Percentiles rank a stretch among this genome's conserved stretches.
Evolutionary conservation across 2,329 filamentous ascomycete species (phyloP).

Genomic region (Diaporthe caulivora): DNA sequence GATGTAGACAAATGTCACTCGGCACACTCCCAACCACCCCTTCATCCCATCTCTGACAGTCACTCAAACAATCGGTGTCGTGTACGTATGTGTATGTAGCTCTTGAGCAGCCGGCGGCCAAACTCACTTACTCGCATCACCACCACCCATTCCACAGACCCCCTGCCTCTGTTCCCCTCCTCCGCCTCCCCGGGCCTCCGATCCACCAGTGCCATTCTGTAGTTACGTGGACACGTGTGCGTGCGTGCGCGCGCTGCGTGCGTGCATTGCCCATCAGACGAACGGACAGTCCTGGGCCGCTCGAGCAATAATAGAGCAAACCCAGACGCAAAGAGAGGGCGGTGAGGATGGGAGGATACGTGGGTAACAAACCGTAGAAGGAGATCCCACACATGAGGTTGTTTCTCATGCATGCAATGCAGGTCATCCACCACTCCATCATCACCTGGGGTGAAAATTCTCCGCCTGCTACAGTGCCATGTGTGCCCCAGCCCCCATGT

Average conservation of each 20-base stretch:
- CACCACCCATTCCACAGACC: background rate
- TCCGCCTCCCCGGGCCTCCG: background rate
- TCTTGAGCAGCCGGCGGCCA: conserved; percentile 11
- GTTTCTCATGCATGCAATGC: conserved; percentile 23
- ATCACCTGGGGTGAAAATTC: conserved; percentile 28
- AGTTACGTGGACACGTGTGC: background rate
- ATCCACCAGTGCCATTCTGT: background rate
- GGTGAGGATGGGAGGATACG: no score
- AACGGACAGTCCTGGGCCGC: conserved; percentile 10
- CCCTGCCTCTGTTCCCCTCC: background rate
- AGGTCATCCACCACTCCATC: background rate
- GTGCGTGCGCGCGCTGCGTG: background rate
- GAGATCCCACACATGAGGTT: no score
- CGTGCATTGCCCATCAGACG: conserved; percentile 12
- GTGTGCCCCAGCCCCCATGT: background rate
- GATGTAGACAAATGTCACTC: conserved; percentile 7
- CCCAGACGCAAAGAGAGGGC: no score
- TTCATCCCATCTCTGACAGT: conserved; percentile 30
- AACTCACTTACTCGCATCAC: conserved; percentile 7
- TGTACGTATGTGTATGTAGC: background rate
- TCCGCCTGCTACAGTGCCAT: conserved; percentile 27
- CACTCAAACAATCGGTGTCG: background rate
- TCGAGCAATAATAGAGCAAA: background rate
- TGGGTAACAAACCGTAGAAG: no score
- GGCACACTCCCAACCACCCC: background rate